Base-by-base conservation (phyloP, 2,329 filamentous ascomycete species). In the Drechslerella stenobrocha region DNA sequence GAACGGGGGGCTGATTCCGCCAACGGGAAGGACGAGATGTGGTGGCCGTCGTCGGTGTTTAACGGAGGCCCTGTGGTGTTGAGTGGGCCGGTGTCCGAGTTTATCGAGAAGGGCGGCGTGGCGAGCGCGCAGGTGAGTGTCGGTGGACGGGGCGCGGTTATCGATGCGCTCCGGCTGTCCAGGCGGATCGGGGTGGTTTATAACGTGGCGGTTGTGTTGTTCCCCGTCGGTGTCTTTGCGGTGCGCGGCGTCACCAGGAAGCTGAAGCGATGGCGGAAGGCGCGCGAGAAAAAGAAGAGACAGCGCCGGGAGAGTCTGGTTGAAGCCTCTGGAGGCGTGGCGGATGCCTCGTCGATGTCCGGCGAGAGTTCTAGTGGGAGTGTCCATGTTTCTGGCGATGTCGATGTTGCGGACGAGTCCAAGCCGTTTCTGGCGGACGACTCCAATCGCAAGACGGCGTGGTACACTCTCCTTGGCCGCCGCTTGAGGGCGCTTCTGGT, bases 1-100 rank as follows among this genome's bases (percentile, higher is more conserved):
- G n/a, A n/a, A n/a, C n/a, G n/a, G n/a, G n/a, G n/a, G n/a, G n/a
- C n/a, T n/a, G 11, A 30, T 11, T 5, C 28, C 28, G 11, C 28
- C 5, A 30, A 30, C 5, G 11, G 28, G 5, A 30, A 30, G 28
- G 11, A 30, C 28, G 11, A 30, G 28, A 60, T 55, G 50, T 60
- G 55, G 63, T 67, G 63, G 63, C 55, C 63, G 8, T 60, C 55
- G 13, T 67, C 63, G 15, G 20, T 55, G 15, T 67, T 67, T 24
- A 67, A 67, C 45, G 47, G 32, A 24, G 42, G 55, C 28, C 55
- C 63, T 15, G 55, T 28, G 18, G 63, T 35, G 18, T 23, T 67
- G 40, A 52, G 55, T 35, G 50, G 52, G 37, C 63, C 50, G 7
- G 63, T 60, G n/a, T 55, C 50, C 7, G 55, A 59, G 8, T 59